A percentile compares a stretch with the other conserved stretches of the same genome.
phyloP scores from a whole-genome alignment of 2,329 filamentous ascomycete species.

The Fusarium chaquense region DNA sequence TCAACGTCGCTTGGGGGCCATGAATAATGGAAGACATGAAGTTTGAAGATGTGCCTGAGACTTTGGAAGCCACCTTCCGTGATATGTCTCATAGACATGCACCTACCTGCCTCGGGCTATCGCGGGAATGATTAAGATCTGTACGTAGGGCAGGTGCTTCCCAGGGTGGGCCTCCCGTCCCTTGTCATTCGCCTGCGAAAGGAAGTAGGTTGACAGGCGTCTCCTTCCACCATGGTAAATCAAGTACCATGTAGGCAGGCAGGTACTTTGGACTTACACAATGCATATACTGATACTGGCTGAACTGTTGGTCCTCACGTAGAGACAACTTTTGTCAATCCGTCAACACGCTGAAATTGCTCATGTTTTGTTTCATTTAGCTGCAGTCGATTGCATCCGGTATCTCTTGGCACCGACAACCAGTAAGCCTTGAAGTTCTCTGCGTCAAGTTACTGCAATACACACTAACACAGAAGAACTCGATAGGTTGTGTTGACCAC shows the following conservation, averaged over 20 bases:
- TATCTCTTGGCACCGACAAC: not conserved
- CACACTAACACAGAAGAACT: not conserved
- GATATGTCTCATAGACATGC: conserved; percentile 3
- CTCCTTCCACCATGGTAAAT: conserved; percentile 18
- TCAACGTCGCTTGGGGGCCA: not conserved
- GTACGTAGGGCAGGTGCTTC: conserved; percentile 32
- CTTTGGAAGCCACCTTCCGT: conserved; percentile 14
- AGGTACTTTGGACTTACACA: conserved; percentile 22
- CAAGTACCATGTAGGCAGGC: not conserved
- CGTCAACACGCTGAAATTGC: not conserved
- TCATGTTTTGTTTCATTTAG: conserved; percentile 8
- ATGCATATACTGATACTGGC: not conserved
- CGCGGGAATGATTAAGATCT: conserved; percentile 27
- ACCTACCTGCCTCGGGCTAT: conserved; percentile 10
- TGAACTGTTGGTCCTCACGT: not conserved
- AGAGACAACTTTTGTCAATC: conserved; percentile 1
- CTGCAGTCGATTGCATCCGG: conserved; percentile 3
- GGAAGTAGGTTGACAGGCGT: not conserved
- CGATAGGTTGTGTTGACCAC: conserved; percentile 44
- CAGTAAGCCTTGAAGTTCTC: conserved; percentile 4
- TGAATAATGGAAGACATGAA: not conserved
- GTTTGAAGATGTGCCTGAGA: conserved; percentile 4
- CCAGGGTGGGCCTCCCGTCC: conserved; percentile 27
- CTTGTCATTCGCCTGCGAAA: conserved; percentile 25
- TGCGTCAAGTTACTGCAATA: conserved; percentile 14